Base-by-base conservation (phyloP, 2,329 filamentous ascomycete species). In the Aspergillus sp. region DNA sequence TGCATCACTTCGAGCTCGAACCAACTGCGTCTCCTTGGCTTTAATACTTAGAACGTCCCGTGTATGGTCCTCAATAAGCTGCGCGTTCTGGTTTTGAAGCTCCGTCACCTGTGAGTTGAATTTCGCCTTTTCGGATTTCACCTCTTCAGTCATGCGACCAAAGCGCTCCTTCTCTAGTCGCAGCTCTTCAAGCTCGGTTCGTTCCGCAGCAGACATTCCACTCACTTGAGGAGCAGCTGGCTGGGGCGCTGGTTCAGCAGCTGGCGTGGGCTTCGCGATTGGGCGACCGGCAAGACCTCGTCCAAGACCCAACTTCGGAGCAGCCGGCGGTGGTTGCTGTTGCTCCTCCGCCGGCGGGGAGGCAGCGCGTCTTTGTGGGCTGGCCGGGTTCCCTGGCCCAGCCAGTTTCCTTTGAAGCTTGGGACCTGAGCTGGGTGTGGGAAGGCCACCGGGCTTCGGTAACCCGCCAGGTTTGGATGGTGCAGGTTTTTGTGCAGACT, bases 41-140 rank as follows among this genome's bases (percentile, higher is more conserved):
- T 96, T 96, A 64, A 98, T 93, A 47, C 86, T 91, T 26, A 98
- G 70, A 0, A 95, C 86, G 50, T 98, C 89, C 29, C 89, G 75
- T 0, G 91, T 98, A 57, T 96, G 89, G 50, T 96, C 89, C 61
- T 98, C 91, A 40, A 98, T 98, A 20, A 98, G 70, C 42, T 91
- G 82, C 15, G 91, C 91, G 51, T 98, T 98, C 56, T 95, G 86
- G 50, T 94, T 93, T 63, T 95, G 93, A 17, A 98, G 72, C 60
- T 96, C 91, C 46, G 89, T 82, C 26, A 96, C 81, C 57, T 95
- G 86, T 0, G 86, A 91, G 38, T 78, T 74, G 30, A 94, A 72
- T 51, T 81, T 88, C 36, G 79, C 76, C 41, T 85, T 80, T 53
- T 95, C 89, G 29, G 84, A 75, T 34, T 85, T 77, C 46, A 88